Percentiles rank a stretch among this genome's conserved stretches.
Conservation (phyloP, 1,139 yeast genomes). For the Candida pseudoviswanathii region DNA sequence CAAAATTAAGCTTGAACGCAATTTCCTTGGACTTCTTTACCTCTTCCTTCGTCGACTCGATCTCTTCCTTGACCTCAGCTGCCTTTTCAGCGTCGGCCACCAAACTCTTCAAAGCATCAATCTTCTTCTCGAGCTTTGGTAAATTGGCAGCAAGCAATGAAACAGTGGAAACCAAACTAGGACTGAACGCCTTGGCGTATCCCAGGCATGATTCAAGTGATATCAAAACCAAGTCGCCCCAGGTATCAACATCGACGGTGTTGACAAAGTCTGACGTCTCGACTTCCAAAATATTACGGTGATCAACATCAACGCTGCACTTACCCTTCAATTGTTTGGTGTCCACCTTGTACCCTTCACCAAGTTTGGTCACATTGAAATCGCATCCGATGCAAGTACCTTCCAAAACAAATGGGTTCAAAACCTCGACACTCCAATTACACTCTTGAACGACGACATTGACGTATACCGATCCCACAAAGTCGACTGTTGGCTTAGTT, state of each 20-base stretch:
- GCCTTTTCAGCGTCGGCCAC: neutral
- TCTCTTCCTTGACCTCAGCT: neutral
- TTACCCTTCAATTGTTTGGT: constrained; percentile 7
- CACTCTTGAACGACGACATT: constrained; percentile 23
- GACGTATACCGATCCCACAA: constrained; percentile 17
- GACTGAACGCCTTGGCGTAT: constrained; percentile 34
- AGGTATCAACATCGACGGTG: constrained; percentile 19
- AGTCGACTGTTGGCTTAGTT: neutral
- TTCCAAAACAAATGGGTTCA: constrained; percentile 19
- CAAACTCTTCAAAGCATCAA: constrained; percentile 18
- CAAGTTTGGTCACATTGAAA: constrained; percentile 2
- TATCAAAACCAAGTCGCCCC: constrained; percentile 21
- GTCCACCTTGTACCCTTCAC: constrained; percentile 3
- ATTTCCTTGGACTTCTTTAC: constrained; percentile 7
- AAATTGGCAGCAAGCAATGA: constrained; percentile 20
- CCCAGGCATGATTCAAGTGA: constrained; percentile 30
- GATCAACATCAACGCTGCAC: constrained; percentile 10
- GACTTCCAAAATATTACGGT: constrained; percentile 23
- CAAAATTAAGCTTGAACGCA: constrained; percentile 29
- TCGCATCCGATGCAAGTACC: constrained; percentile 11
- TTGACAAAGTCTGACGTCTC: constrained; percentile 34
- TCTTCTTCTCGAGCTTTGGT: constrained; percentile 18
- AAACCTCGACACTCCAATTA: constrained; percentile 23
- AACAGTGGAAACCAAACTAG: constrained; percentile 28
- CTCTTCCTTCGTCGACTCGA: neutral